A percentile compares a stretch with the other conserved stretches of the same genome.
phyloP scores from a whole-genome alignment of 352 stramenopile species.

The Phytophthora pinifolia region DNA sequence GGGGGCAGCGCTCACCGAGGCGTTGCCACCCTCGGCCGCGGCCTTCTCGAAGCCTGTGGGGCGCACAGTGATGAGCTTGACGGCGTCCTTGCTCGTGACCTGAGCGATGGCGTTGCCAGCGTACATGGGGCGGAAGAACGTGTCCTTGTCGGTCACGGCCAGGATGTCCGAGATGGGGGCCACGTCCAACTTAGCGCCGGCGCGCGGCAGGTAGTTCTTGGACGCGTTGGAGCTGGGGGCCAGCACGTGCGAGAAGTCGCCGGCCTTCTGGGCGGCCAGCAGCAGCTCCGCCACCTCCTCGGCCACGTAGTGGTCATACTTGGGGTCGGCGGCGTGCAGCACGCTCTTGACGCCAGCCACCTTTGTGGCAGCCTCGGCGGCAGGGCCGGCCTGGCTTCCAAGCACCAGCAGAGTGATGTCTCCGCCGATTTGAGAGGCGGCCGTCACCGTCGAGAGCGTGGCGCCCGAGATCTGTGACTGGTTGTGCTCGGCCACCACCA shows the following conservation, averaged over 20 bases:
- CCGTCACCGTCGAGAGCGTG: conserved; percentile 88
- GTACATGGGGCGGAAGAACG: conserved; percentile 93
- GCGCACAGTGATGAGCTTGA: conserved; percentile 97
- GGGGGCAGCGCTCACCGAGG: conserved; percentile 64
- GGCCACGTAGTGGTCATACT: conserved; percentile 88
- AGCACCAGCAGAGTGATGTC: conserved; percentile 82
- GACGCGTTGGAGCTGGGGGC: conserved; percentile 94
- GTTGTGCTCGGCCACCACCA: conserved; percentile 91
- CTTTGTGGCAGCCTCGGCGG: conserved; percentile 70
- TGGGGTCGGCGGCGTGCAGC: conserved; percentile 79
- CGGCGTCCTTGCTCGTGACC: conserved; percentile 86
- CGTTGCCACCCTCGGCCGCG: conserved; percentile 66
- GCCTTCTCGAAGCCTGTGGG: conserved; percentile 98
- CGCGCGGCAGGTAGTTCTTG: conserved; percentile 96
- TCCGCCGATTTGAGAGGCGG: conserved; percentile 77
- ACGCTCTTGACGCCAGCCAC: conserved; percentile 83
- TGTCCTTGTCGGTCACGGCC: conserved; percentile 89
- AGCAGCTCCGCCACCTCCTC: conserved; percentile 87
- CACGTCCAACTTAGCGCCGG: conserved; percentile 94
- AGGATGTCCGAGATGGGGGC: conserved; percentile 97
- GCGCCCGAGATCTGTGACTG: conserved; percentile 57
- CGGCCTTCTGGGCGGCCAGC: conserved; percentile 57
- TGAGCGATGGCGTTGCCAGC: conserved; percentile 86
- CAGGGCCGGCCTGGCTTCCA: conserved; percentile 56
- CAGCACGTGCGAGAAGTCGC: conserved; percentile 92